A percentile compares a stretch with the other conserved stretches of the same genome.
These are phyloP conservation scores for Globisporangium emineosum DNA, from an alignment of 352 stramenopile species.

Conservation along the genomic window DNA sequence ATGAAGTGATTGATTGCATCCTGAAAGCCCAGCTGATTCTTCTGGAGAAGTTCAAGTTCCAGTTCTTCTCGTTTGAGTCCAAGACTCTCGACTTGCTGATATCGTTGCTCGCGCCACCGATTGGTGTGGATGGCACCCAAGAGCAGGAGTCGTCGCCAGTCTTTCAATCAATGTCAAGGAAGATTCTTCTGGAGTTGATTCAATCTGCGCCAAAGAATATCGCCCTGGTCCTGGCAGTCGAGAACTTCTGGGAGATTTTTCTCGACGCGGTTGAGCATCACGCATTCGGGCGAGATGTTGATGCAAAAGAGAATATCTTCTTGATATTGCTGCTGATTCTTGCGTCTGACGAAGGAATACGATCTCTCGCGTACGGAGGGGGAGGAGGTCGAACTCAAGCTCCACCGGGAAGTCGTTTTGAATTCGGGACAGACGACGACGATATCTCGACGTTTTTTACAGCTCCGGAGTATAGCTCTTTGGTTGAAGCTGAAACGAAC, in stretches of 20 bases:
- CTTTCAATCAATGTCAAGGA: slow-evolving; percentile 15
- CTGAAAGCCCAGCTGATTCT: slow-evolving; percentile 62
- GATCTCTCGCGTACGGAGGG: slow-evolving; percentile 29
- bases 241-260: slow-evolving; percentile 45
- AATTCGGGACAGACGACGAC: slow-evolving; percentile 40
- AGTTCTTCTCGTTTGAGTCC: slow-evolving; percentile 79
- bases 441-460: slow-evolving; percentile 54
- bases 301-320: slow-evolving; percentile 52
- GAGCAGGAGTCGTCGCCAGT: slow-evolving; percentile 23
- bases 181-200: slow-evolving; percentile 34
- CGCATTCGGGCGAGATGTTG: slow-evolving; percentile 35
- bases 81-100: slow-evolving; percentile 62
- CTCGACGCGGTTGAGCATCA: slow-evolving; percentile 45
- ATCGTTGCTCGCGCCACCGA: slow-evolving; percentile 17
- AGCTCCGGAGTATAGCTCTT: slow-evolving; percentile 44
- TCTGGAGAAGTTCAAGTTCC: slow-evolving; percentile 67
- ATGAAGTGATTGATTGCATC: slow-evolving; percentile 72
- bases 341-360: slow-evolving; percentile 41
- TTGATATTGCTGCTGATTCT: slow-evolving; percentile 50
- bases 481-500: slow-evolving; percentile 25
- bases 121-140: slow-evolving; percentile 18
- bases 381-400: slow-evolving; percentile 1
- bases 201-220: slow-evolving; percentile 53
- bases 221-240: slow-evolving; percentile 33
- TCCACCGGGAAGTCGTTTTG: slow-evolving; percentile 26